phyloP scores from a whole-genome alignment of 805 yeast genomes.

The Barnettozyma pratensis region DNA sequence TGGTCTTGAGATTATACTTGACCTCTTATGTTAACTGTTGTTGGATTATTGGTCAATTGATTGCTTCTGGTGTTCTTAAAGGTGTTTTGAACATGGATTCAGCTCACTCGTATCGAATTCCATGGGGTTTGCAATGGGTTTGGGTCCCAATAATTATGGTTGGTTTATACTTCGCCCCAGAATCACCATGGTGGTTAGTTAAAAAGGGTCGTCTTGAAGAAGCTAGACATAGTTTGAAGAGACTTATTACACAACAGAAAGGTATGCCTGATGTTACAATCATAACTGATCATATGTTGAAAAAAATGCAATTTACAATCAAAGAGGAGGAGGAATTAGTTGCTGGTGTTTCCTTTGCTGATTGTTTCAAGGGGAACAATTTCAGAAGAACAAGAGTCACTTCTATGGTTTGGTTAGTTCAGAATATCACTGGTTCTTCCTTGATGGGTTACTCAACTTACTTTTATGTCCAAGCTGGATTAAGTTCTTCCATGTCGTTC shows the following conservation, averaged over 20 bases:
- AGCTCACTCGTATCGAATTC: conserved; percentile 31
- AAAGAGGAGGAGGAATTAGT: conserved; percentile 22
- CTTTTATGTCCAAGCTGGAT: conserved; percentile 45
- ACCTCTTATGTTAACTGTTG: conserved; percentile 38
- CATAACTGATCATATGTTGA: conserved; percentile 28
- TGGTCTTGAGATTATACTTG: conserved; percentile 35
- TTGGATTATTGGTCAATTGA: conserved; percentile 36
- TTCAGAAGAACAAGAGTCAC: conserved; percentile 39
- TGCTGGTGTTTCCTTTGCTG: conserved; percentile 29
- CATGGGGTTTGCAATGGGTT: conserved; percentile 29
- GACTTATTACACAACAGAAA: conserved; percentile 10
- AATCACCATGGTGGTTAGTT: conserved; percentile 43
- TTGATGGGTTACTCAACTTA: conserved; percentile 43
- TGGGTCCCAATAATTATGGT: conserved; percentile 28
- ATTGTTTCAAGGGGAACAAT: conserved; percentile 41
- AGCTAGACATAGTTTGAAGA: conserved; percentile 29
- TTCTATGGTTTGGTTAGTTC: conserved; percentile 37
- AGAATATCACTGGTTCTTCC: conserved; percentile 42
- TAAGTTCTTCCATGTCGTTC: conserved; percentile 37
- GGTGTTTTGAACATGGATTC: conserved; percentile 14
- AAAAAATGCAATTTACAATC: conserved; percentile 29
- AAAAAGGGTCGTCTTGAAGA: conserved; percentile 30
- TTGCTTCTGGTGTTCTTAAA: conserved; percentile 28
- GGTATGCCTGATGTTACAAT: conserved; percentile 13
- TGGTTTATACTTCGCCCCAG: conserved; percentile 35